Percentiles rank a stretch among this genome's conserved stretches.
These are phyloP conservation scores for Leishmania tropica DNA, from an alignment of 208 protist genomes.

Conservation along the genomic window DNA sequence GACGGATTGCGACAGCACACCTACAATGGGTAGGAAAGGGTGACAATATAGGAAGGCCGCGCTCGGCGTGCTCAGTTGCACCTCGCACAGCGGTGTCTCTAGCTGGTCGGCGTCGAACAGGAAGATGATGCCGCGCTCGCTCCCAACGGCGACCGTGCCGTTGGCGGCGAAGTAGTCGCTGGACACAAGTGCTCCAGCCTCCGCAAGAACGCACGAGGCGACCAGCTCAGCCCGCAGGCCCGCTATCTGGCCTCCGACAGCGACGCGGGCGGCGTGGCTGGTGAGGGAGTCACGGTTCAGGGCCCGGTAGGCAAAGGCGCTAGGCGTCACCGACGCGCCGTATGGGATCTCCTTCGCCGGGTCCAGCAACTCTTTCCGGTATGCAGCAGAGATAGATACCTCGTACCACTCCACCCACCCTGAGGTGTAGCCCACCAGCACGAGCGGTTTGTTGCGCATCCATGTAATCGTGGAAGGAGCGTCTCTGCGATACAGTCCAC, in stretches of 20 bases:
- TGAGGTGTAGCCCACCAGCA: conserved; percentile 74
- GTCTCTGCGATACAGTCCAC: conserved; percentile 5
- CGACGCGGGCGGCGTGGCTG: conserved; percentile 25
- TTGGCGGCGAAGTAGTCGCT: conserved; percentile 77
- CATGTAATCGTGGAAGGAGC: conserved; percentile 84
- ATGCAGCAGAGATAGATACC: conserved; percentile 43
- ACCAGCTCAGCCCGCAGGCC: conserved; percentile 41
- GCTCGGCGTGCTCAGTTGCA: conserved; percentile 28
- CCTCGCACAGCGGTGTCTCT: conserved; percentile 44
- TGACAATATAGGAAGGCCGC: conserved; percentile 78
- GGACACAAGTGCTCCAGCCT: conserved; percentile 58
- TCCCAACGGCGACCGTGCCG: conserved; percentile 59
- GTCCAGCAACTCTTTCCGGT: conserved; percentile 30
- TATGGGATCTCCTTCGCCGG: conserved; percentile 27
- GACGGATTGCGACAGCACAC: conserved; percentile 47
- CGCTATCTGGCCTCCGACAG: conserved; percentile 37
- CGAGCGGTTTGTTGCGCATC: conserved; percentile 80
- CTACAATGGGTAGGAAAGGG: conserved; percentile 71
- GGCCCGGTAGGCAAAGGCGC: conserved; percentile 29
- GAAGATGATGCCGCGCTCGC: conserved; percentile 47
- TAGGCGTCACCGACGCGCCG: conserved; percentile 18
- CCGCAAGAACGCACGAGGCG: conserved; percentile 33
- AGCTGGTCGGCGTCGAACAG: conserved; percentile 61
- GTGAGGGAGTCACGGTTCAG: conserved; percentile 28
- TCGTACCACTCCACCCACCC: conserved; percentile 81